Conservation (phyloP, 805 yeast species). For the Myxozyma udenii region DNA sequence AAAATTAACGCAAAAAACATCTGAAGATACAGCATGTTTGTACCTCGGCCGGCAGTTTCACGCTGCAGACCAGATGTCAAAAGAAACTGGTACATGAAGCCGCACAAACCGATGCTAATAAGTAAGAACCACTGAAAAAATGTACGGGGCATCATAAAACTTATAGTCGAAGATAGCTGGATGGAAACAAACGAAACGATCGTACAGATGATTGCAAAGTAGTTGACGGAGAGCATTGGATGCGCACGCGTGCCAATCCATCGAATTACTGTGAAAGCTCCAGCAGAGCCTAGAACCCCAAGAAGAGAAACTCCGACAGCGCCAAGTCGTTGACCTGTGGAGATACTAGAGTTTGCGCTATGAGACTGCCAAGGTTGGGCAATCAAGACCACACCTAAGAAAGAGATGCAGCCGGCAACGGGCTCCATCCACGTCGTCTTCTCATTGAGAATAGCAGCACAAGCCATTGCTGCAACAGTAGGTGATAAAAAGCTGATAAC, state of each 20-base stretch:
- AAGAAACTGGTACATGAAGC: slow-evolving; percentile 77
- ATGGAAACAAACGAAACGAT: slow-evolving; percentile 55
- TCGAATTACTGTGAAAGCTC: slow-evolving; percentile 67
- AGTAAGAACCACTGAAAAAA: slow-evolving; percentile 64
- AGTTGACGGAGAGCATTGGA: slow-evolving; percentile 74
- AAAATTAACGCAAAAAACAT: slow-evolving; percentile 74
- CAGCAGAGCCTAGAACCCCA: slow-evolving; percentile 68
- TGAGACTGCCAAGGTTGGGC: slow-evolving; percentile 58
- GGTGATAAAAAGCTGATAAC: slow-evolving; percentile 78
- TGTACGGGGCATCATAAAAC: slow-evolving; percentile 61
- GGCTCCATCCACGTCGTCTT: slow-evolving; percentile 64
- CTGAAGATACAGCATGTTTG: slow-evolving; percentile 72
- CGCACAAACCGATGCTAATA: slow-evolving; percentile 62
- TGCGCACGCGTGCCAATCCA: slow-evolving; percentile 76
- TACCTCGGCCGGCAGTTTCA: slow-evolving; percentile 72
- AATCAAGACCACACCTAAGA: slow-evolving; percentile 72
- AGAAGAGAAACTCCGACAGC: slow-evolving; percentile 63
- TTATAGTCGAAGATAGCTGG: slow-evolving; percentile 53
- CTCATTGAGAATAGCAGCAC: slow-evolving; percentile 66
- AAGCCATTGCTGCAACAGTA: slow-evolving; percentile 68
- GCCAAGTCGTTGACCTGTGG: slow-evolving; percentile 51
- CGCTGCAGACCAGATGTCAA: slow-evolving; percentile 80
- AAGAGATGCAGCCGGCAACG: slow-evolving; percentile 62
- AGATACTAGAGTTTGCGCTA: slow-evolving; percentile 41
- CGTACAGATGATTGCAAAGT: slow-evolving; percentile 62